Percentiles rank a stretch among this genome's conserved stretches.
phyloP scores from a whole-genome alignment of 176 grass and related monocot species.

The Oryza rufipogon region DNA sequence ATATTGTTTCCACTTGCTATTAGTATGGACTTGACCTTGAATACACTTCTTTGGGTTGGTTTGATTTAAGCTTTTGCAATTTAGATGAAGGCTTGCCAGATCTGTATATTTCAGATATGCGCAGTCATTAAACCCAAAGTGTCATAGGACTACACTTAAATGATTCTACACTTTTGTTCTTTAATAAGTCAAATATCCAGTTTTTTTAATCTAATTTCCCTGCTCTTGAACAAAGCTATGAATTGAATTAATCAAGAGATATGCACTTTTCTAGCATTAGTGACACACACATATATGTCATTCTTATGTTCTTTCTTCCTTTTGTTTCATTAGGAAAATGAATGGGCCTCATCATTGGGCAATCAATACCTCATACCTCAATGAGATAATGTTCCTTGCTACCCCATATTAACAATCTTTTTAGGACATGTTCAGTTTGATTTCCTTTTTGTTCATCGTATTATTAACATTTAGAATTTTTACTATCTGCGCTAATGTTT shows the following conservation, averaged over 20 bases:
- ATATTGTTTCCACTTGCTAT: not conserved
- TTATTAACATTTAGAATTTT: not conserved
- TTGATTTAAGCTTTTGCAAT: not conserved
- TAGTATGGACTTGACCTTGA: not conserved
- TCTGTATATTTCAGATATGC: not conserved
- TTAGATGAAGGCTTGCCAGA: not conserved
- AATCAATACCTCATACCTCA: not conserved
- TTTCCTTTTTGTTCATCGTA: not conserved
- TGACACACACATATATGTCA: not conserved
- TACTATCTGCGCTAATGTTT: not conserved
- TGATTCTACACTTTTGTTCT: not conserved
- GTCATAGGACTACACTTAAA: not conserved
- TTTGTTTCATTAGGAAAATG: not conserved
- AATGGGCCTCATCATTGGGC: not conserved
- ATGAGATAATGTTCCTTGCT: not conserved
- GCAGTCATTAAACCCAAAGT: not conserved
- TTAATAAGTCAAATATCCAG: too few species aligned
- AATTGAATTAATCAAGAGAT: too few species aligned
- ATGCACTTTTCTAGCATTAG: too few species aligned
- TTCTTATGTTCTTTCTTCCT: not conserved
- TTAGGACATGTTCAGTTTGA: constrained; percentile 5
- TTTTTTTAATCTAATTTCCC: too few species aligned
- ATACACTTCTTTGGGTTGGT: not conserved
- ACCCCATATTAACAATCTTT: not conserved
- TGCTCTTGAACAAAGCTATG: too few species aligned